phyloP scores from a whole-genome alignment of 73 alveolate genomes.

The Tetrahymena thermophila region DNA sequence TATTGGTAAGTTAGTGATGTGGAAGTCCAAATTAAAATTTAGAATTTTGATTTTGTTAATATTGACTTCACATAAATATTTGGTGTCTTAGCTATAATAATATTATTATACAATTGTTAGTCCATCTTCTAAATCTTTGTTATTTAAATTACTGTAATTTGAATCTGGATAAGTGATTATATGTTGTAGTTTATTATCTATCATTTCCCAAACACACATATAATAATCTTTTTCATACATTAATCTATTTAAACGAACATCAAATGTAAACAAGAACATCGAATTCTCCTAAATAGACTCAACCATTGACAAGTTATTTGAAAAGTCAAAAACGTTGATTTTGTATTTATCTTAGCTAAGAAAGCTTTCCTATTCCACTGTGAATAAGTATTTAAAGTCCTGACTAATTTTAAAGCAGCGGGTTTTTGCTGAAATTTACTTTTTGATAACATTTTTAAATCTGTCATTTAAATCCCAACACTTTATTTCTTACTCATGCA shows the following conservation, averaged over 20 bases:
- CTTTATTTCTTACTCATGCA: background rate
- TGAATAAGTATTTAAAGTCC: background rate
- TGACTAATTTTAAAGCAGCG: background rate
- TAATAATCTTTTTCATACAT: background rate
- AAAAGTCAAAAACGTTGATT: background rate
- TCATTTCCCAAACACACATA: background rate
- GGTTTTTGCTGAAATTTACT: background rate
- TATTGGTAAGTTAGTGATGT: background rate
- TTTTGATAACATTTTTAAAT: background rate
- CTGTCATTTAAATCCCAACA: background rate
- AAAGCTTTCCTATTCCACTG: background rate
- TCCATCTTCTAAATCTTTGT: background rate
- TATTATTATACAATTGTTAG: background rate
- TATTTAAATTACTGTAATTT: background rate
- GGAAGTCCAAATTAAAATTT: background rate
- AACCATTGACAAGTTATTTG: background rate
- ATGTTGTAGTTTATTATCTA: background rate
- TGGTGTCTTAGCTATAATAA: background rate
- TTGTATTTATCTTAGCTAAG: background rate
- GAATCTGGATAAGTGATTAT: background rate
- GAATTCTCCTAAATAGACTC: background rate
- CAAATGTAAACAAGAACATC: background rate
- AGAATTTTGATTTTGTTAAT: background rate
- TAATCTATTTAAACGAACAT: background rate
- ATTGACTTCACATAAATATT: background rate